Conservation (phyloP, 1,139 yeast species). For the Blastobotrys proliferans region DNA sequence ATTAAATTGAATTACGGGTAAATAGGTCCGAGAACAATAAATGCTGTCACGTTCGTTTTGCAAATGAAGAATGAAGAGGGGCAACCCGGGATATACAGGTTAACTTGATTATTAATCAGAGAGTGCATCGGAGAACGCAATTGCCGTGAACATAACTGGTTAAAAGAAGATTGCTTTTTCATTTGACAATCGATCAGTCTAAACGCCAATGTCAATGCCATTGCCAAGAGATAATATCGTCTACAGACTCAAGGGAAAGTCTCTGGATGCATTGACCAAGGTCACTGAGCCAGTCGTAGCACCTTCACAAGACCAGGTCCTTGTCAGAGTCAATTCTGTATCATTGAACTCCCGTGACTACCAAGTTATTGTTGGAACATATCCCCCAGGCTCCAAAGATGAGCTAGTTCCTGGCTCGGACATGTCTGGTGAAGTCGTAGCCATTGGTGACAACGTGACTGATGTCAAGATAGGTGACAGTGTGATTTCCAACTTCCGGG, state of each 20-base stretch:
- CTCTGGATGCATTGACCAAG: constrained; percentile 6
- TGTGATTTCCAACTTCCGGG: constrained; percentile 15
- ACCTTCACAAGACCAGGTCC: constrained; percentile 16
- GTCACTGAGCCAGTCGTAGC: constrained; percentile 14
- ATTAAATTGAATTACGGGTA: no score
- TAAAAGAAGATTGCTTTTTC: no score
- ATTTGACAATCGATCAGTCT: no score
- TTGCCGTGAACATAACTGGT: no score
- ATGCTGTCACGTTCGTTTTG: no score
- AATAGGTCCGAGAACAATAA: no score
- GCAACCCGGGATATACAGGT: no score
- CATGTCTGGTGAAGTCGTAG: constrained; percentile 19
- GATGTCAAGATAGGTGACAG: constrained; percentile 15
- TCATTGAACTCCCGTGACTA: constrained; percentile 22
- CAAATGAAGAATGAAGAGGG: no score
- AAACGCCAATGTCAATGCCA: no score
- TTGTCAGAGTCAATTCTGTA: constrained; percentile 20
- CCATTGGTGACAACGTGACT: constrained; percentile 5
- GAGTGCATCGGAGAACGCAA: no score
- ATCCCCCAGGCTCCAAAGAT: constrained; percentile 7
- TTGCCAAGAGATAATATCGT: not conserved
- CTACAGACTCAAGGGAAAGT: not conserved
- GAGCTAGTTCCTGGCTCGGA: constrained; percentile 20
- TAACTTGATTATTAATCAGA: no score
- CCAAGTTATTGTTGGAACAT: constrained; percentile 15